Evolutionary conservation across 345 rosid genomes (phyloP), one percentile per base, ranked within the genome.

Genomic region (Erodium maritimum): DNA sequence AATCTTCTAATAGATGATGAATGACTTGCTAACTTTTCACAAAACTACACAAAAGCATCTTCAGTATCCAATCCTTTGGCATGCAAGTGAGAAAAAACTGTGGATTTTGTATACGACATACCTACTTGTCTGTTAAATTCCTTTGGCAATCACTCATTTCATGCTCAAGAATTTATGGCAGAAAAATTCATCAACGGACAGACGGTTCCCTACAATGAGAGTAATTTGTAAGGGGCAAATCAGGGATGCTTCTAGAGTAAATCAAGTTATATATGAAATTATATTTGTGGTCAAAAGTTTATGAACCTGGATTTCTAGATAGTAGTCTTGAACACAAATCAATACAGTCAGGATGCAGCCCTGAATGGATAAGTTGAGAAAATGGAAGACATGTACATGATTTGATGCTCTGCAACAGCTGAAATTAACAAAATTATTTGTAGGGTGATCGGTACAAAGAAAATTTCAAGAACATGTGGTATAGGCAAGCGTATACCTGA

Each of bases 301-400:
- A 5, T 29, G 34, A 65, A 87, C 91, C 89, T 66, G 85, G 89
- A 62, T 82, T 73, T 52, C 55, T 23, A 62, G 77, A 79, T 50
- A 87, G 91, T 65, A 87, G 72, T 65, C 73, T 80, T 46, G 82
- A 66, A 50, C 89, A 84, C 5, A 84, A 67, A 37, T 87, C 95
- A 14, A 82, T 45, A 20, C 84, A 82, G 55, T 87, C 87, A 4
- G 83, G 79, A 70, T 80, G 77, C 69, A 76, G 72, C 2, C 46
- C 65, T 1, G 75, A 76, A 55, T 72, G 70, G 57, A 77, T 65
- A 46, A 29, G 67, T 71, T 63, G 71, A 22, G 88, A 87, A 72
- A 87, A 84, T 13, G 85, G 91, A 69, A 79, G 85, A 59, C 52
- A 17, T 37, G 73, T 52, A 64, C 71, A 71, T 51, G 83, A 74